A percentile compares a stretch with the other conserved stretches of the same genome.
These are phyloP conservation scores for Canavalia ensiformis DNA, from an alignment of 306 rosid species.

Conservation along the genomic window DNA sequence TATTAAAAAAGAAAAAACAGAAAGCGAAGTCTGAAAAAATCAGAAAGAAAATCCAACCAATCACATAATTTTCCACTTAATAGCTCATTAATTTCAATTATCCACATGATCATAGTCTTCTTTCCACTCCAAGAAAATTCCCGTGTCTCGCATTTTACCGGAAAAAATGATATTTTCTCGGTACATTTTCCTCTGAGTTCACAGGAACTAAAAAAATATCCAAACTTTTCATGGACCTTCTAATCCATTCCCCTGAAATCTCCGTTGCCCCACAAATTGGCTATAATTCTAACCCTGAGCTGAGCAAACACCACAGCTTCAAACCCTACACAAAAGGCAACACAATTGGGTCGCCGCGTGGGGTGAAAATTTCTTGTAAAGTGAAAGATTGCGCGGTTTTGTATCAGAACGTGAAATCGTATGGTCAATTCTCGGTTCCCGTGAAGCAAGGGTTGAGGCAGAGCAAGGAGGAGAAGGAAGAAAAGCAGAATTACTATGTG, in stretches of 20 bases:
- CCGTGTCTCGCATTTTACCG: constrained; percentile 13
- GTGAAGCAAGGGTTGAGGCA: constrained; percentile 69
- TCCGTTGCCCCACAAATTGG: constrained; percentile 43
- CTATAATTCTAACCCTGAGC: constrained; percentile 52
- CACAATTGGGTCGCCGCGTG: constrained; percentile 49
- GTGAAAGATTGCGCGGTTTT: constrained; percentile 51
- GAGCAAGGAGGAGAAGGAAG: constrained; percentile 78
- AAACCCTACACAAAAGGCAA: constrained; percentile 46
- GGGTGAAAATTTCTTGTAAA: constrained; percentile 47
- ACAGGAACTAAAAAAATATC: not conserved
- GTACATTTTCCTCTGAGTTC: constrained; percentile 39
- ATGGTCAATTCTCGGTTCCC: constrained; percentile 74
- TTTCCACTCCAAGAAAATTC: not conserved
- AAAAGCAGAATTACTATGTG: constrained; percentile 77
- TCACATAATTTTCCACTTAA: constrained; percentile 18
- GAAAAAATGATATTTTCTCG: constrained; percentile 30
- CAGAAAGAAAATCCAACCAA: constrained; percentile 16
- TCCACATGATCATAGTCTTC: constrained; percentile 20
- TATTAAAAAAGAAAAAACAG: not conserved
- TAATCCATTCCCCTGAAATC: constrained; percentile 60
- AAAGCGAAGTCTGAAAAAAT: not conserved
- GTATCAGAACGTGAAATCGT: constrained; percentile 48
- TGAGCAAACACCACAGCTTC: constrained; percentile 49
- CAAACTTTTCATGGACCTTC: constrained; percentile 64
- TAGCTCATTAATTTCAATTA: constrained; percentile 31